Evolutionary conservation across 768 basidiomycete genomes (phyloP), one percentile per base, ranked within the genome.

Genomic region (Pulveroboletus ravenelii): DNA sequence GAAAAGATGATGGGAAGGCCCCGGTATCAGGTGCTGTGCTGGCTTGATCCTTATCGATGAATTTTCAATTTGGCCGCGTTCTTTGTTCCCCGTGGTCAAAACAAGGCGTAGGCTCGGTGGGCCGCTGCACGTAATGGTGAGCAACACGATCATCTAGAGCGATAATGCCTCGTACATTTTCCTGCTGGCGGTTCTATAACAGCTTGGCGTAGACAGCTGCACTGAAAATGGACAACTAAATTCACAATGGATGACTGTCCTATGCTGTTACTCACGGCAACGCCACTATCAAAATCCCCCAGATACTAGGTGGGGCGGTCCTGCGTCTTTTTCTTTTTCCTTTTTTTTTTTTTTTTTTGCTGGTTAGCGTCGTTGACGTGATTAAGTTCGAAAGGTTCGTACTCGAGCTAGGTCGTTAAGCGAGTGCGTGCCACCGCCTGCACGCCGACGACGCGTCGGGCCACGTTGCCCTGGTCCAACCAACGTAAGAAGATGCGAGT

Each of bases 281-380:
- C 53, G 50, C 52, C 58, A 62, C 53, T 10, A 55, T 62, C 53
- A 54, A 30, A 27, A n/a, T 23, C 31, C 36, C 20, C 34, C n/a
- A 31, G 37, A 40, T 40, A 37, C 39, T 7, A 17, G 49, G 45
- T 18, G 17, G 25, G 36, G 41, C 25, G 20, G 18, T 20, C 20
- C 9, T 51, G 41, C 20, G 41, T 47, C 47, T 17, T 30, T 13
- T 41, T 35, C 45, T 29, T 38, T 43, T 32, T 18, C 25, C 17
- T 3, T 23, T 34, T 15, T n/a, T 3, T 18, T 4, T 25, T 44
- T 34, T 41, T 36, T 17, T 10, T 14, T 23, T 0, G 17, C 30
- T 48, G 13, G 17, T 47, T 15, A 25, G 37, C n/a, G 17, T 30
- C 27, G 2, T 18, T 3, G 45, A 18, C 27, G 34, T 35, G 41